These are phyloP conservation scores for Pseudogymnoascus sp. DNA, from an alignment of 2,329 filamentous ascomycete species.

Conservation along the genomic window DNA sequence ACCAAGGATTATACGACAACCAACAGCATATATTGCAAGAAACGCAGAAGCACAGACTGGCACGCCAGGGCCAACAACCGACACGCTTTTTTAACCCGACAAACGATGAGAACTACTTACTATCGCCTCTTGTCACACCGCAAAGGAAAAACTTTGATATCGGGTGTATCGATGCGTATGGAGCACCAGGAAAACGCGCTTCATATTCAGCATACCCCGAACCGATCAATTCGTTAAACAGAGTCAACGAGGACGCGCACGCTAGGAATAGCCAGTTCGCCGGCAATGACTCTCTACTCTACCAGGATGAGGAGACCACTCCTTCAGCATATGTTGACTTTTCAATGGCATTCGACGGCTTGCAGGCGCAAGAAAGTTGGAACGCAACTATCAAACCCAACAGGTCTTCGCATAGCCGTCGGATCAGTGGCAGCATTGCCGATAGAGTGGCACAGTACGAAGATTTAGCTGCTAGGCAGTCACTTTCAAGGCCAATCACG, in stretches of 20 bases:
- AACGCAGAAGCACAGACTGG: constrained; percentile 80
- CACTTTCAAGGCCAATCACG: constrained; percentile 46
- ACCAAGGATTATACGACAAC: constrained; percentile 42
- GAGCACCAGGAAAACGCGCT: constrained; percentile 13
- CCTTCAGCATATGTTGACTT: constrained; percentile 27
- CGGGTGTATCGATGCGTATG: constrained; percentile 31
- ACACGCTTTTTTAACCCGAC: constrained; percentile 19
- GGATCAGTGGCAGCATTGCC: constrained; percentile 53
- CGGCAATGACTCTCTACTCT: constrained; percentile 25
- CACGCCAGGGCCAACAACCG: constrained; percentile 57
- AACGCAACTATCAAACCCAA: constrained; percentile 16
- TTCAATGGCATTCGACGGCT: constrained; percentile 22
- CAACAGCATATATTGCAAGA: constrained; percentile 78
- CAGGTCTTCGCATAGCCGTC: constrained; percentile 29
- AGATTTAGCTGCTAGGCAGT: constrained; percentile 37
- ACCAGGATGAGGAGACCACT: constrained; percentile 20
- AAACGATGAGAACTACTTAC: constrained; percentile 45
- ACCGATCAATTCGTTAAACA: constrained; percentile 35
- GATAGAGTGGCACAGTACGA: constrained; percentile 53
- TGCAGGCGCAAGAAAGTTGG: constrained; percentile 12
- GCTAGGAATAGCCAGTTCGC: constrained; percentile 13
- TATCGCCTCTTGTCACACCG: constrained; percentile 48
- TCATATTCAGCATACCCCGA: constrained; percentile 28
- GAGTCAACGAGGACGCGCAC: constrained; percentile 29
- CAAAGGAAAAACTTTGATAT: constrained; percentile 44